Evolutionary conservation across 441 rosid genomes (phyloP).

Genomic region (Brassica balearica): DNA sequence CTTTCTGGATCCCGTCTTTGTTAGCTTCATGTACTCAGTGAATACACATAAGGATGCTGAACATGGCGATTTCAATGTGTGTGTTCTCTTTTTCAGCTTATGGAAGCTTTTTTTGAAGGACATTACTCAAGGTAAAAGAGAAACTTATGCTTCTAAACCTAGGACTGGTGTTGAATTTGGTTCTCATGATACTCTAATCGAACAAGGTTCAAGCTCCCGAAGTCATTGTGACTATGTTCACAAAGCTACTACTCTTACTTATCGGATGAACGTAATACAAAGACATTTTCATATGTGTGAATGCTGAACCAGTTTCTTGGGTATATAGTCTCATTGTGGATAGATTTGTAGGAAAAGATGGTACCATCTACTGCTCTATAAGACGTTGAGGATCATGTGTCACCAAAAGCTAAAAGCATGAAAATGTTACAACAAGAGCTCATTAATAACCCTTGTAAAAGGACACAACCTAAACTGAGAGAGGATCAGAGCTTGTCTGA

Average conservation of each 20-base stretch:
- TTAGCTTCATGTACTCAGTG: constrained; percentile 3
- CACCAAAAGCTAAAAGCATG: constrained; percentile 26
- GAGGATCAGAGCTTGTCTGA: constrained; percentile 22
- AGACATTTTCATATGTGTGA: constrained; percentile 12
- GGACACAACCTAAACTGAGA: constrained; percentile 23
- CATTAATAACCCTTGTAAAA: constrained; percentile 33
- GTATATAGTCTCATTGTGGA: constrained; percentile 3
- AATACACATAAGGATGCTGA: not conserved
- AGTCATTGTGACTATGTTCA: constrained; percentile 12
- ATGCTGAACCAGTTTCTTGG: constrained; percentile 13
- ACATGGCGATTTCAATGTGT: not conserved
- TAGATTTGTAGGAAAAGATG: constrained; percentile 34
- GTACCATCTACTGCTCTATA: constrained; percentile 30
- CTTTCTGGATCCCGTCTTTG: constrained; percentile 11
- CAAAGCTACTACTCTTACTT: not conserved
- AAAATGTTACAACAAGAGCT: constrained; percentile 24
- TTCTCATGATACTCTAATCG: constrained; percentile 6
- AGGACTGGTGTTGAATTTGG: constrained; percentile 24
- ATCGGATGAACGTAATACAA: constrained; percentile 34
- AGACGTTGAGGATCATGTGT: constrained; percentile 16
- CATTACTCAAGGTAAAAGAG: constrained; percentile 18
- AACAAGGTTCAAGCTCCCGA: constrained; percentile 24
- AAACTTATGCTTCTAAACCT: constrained; percentile 21
- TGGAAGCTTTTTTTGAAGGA: constrained; percentile 41
- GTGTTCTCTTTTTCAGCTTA: constrained; percentile 26